Percentiles rank a stretch among this genome's conserved stretches.
Evolutionary conservation across 2,329 filamentous ascomycete species (phyloP).

Genomic region (Calonectria henricotiae): DNA sequence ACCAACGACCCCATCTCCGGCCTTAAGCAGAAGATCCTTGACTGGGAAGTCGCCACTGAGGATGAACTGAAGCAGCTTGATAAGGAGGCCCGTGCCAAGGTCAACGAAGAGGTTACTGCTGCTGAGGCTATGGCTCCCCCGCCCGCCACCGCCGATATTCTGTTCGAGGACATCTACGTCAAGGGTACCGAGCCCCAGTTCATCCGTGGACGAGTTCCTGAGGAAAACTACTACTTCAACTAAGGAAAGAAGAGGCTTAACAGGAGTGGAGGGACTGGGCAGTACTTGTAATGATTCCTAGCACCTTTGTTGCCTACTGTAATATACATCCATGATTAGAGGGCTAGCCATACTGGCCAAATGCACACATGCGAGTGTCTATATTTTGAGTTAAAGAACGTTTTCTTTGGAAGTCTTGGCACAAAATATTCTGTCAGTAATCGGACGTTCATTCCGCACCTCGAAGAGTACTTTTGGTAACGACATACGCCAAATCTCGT

Average conservation of each 20-base stretch:
- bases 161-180: slow-evolving; percentile 78
- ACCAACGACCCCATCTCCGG: slow-evolving; percentile 99
- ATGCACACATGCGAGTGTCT: slow-evolving; percentile 47
- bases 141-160: slow-evolving; percentile 83
- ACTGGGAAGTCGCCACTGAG: slow-evolving; percentile 93
- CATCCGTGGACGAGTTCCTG: slow-evolving; percentile 68
- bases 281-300: slow-evolving; percentile 56
- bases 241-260: slow-evolving; percentile 56
- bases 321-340: slow-evolving; percentile 56
- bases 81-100: slow-evolving; percentile 89
- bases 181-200: slow-evolving; percentile 51
- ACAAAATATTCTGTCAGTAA: slow-evolving; percentile 7
- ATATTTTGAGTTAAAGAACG: slow-evolving; percentile 50
- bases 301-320: slow-evolving; percentile 52
- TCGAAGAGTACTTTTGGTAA: too few species aligned
- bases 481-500: too few species aligned
- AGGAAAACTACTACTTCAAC: slow-evolving; percentile 96
- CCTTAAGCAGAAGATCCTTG: slow-evolving; percentile 97
- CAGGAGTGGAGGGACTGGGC: slow-evolving; percentile 29
- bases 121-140: slow-evolving; percentile 92
- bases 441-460: neutral
- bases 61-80: slow-evolving; percentile 97
- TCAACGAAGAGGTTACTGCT: slow-evolving; percentile 90
- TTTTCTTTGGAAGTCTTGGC: neutral
- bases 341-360: slow-evolving; percentile 46